Base-by-base conservation (phyloP, 2,329 filamentous ascomycete genomes). In the Ambrosiella beaveri region DNA sequence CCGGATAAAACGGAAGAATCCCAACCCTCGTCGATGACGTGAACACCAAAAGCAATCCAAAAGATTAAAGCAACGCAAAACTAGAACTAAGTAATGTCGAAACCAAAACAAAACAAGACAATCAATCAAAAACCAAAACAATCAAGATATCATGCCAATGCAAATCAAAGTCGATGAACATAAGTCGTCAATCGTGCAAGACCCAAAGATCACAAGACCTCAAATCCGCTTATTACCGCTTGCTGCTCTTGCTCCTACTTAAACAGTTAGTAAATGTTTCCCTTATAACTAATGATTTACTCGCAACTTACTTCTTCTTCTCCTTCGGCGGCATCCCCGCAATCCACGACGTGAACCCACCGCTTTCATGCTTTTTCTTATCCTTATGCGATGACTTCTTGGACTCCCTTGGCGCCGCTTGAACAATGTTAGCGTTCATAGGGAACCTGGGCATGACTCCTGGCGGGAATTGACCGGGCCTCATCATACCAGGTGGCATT, bases 141-240 rank as follows among this genome's bases (percentile, higher is more conserved):
- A 27, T 27, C 2, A 27, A 27, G 27, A 27, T 27, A 27, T 27
- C 27, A 27, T 27, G 27, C 27, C 27, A 27, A 27, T 4, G 27
- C 27, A 27, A 27, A 27, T 27, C 2, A 27, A 27, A 27, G 27
- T 27, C 27, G 27, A 27, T 27, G 27, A 27, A 27, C 27, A 27
- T 27, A 59, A 63, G 62, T 59, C 62, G 58, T 63, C 59, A 62
- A 65, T 61, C 63, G 62, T 57, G 27, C 27, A 27, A 27, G 27
- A 27, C 3, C 27, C 27, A 27, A 54, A 53, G 52, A 58, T 39
- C 39, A 19, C 7, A 39, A 56, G 15, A 60, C 62, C 62, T 60
- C 58, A 47, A 52, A 27, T 52, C 15, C 52, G 35, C 51, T 40
- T 61, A 52, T 50, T 38, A 51, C 54, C 13, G 47, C 47, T 51